Percentiles rank a stretch among this genome's conserved stretches.
phyloP scores from a whole-genome alignment of 345 rosid species.

The Moricandia moricandioides region DNA sequence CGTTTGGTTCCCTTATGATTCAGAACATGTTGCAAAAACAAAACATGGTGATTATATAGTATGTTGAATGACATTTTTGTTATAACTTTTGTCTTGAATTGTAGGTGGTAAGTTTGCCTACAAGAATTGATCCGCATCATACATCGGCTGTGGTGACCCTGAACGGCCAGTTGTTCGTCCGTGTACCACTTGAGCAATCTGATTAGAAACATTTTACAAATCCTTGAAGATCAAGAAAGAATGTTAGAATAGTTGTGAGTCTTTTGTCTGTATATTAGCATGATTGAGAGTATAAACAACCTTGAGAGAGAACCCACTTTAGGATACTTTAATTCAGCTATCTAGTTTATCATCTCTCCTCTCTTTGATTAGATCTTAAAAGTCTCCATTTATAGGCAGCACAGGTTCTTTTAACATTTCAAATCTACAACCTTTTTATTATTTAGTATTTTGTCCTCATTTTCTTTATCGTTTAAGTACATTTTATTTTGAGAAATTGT shows the following conservation, averaged over 20 bases:
- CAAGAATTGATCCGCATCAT: slow-evolving; percentile 79
- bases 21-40: no score
- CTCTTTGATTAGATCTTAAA: slow-evolving; percentile 14
- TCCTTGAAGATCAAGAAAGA: slow-evolving; percentile 4
- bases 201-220: slow-evolving; percentile 30
- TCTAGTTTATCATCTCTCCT: slow-evolving; percentile 28
- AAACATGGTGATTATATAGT: neutral
- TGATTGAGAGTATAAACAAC: slow-evolving; percentile 24
- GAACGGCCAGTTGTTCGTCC: slow-evolving; percentile 77
- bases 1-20: no score
- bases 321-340: slow-evolving; percentile 29
- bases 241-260: slow-evolving; percentile 34
- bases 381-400: slow-evolving; percentile 25
- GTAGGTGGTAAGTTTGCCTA: slow-evolving; percentile 78
- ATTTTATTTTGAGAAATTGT: neutral
- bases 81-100: neutral
- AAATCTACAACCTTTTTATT: neutral
- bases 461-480: neutral
- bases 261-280: slow-evolving; percentile 28
- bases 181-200: slow-evolving; percentile 66
- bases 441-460: no score
- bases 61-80: neutral
- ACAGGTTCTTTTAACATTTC: neutral
- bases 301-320: neutral
- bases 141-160: slow-evolving; percentile 88